Evolutionary conservation across 768 basidiomycete genomes (phyloP).

Genomic region (Termitomyces sp.): DNA sequence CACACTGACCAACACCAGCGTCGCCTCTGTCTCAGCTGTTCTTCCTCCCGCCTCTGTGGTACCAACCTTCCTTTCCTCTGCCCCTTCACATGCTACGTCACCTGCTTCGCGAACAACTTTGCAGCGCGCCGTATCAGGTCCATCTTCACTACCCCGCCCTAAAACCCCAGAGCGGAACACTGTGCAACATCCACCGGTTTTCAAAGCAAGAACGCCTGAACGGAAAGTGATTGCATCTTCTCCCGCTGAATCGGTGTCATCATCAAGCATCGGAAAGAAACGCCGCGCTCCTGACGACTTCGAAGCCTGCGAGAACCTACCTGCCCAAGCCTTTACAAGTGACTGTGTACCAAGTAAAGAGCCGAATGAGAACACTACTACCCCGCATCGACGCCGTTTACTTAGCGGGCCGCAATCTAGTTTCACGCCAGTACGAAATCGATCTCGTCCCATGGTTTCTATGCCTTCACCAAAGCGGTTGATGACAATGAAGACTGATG

Average conservation of each 20-base stretch:
- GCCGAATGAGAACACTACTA: slow-evolving; percentile 29
- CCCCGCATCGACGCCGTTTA: slow-evolving; percentile 62
- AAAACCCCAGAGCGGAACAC: slow-evolving; percentile 52
- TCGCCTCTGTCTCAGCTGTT: slow-evolving; percentile 3
- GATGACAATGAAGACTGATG: slow-evolving; percentile 18
- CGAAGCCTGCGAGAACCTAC: slow-evolving; percentile 50
- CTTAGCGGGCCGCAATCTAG: slow-evolving; percentile 57
- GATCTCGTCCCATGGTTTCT: slow-evolving; percentile 36
- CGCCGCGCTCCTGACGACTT: slow-evolving; percentile 77
- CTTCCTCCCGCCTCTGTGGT: slow-evolving; percentile 15
- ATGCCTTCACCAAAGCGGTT: slow-evolving; percentile 51
- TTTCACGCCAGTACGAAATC: slow-evolving; percentile 69
- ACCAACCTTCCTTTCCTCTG: background rate
- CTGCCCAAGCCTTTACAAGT: slow-evolving; percentile 61
- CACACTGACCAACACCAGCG: slow-evolving; percentile 19
- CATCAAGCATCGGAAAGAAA: slow-evolving; percentile 59
- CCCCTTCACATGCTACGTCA: slow-evolving; percentile 11
- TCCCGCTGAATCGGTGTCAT: slow-evolving; percentile 23
- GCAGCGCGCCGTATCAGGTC: slow-evolving; percentile 38
- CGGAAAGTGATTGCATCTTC: slow-evolving; percentile 20
- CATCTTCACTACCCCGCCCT: slow-evolving; percentile 38
- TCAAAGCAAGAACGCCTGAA: slow-evolving; percentile 54
- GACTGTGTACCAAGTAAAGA: slow-evolving; percentile 46
- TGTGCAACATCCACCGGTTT: slow-evolving; percentile 35
- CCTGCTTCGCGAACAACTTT: slow-evolving; percentile 20